Evolutionary conservation across 1,284 basidiomycete species (phyloP).

Genomic region (Mycosarcoma mackinlayi): DNA sequence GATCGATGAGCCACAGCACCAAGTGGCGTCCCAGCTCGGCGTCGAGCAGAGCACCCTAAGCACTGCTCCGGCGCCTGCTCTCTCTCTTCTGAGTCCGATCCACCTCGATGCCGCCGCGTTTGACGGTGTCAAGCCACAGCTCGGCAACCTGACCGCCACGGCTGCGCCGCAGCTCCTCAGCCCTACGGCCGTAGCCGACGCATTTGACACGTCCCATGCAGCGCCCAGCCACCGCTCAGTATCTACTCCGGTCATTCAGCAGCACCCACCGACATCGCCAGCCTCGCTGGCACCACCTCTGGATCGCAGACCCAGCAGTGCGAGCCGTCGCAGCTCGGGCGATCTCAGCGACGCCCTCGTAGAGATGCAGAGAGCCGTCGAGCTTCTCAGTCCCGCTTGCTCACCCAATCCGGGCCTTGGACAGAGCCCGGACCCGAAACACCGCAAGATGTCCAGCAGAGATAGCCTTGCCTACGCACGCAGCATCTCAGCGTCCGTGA

Average conservation of each 20-base stretch:
- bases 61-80: conserved; percentile 11
- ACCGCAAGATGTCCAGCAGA: conserved; percentile 41
- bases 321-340: conserved; percentile 41
- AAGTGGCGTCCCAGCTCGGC: background rate
- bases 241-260: conserved; percentile 15
- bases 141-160: conserved; percentile 29
- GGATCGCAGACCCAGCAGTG: conserved; percentile 18
- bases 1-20: background rate
- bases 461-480: conserved; percentile 54
- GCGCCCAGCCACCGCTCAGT: conserved; percentile 9
- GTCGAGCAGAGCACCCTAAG: conserved; percentile 4
- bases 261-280: conserved; percentile 28
- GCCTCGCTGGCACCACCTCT: conserved; percentile 26
- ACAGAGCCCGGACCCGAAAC: conserved; percentile 24
- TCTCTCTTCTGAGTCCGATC: conserved; percentile 56
- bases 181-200: conserved; percentile 19
- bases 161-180: conserved; percentile 29
- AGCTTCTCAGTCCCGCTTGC: conserved; percentile 52
- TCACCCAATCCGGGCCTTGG: conserved; percentile 33
- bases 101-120: conserved; percentile 47
- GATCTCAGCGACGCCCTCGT: conserved; percentile 51
- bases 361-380: conserved; percentile 55
- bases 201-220: conserved; percentile 23
- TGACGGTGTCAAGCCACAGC: conserved; percentile 31
- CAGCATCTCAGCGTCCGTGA: conserved; percentile 56